Conservation (phyloP, 2,329 filamentous ascomycete species). For the Diaporthe sp. region DNA sequence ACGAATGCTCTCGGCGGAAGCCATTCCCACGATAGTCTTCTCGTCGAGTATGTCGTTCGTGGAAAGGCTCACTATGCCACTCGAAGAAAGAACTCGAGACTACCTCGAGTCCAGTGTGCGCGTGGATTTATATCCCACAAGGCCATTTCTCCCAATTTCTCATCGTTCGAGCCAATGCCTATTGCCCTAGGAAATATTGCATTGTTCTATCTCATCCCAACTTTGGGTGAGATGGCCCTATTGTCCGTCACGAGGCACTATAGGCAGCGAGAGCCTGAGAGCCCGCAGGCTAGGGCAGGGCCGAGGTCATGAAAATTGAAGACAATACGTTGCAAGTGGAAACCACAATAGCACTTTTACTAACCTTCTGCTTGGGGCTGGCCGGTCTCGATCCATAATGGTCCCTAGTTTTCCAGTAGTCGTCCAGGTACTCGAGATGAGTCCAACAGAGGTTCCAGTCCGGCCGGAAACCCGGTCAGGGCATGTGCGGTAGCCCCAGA, state of each 20-base stretch:
- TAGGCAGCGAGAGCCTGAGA: background rate
- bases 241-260: conserved; percentile 16
- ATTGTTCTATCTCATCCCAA: conserved; percentile 19
- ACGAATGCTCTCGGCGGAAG: background rate
- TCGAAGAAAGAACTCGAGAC: background rate
- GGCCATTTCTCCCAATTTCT: background rate
- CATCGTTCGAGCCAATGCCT: background rate
- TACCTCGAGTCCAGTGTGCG: background rate
- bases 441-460: background rate
- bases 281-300: background rate
- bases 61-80: background rate
- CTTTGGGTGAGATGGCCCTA: conserved; percentile 11
- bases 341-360: conserved; percentile 19
- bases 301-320: background rate
- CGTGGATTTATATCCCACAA: background rate
- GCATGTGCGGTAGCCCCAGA: background rate
- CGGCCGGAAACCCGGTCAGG: background rate
- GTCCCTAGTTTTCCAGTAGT: background rate
- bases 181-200: background rate
- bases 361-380: conserved; percentile 40
- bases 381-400: conserved; percentile 38
- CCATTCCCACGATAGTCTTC: background rate
- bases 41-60: background rate
- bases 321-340: background rate
- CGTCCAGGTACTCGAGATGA: conserved; percentile 5